phyloP scores from a whole-genome alignment of 305 asterid species.

The Solanum hybrid region DNA sequence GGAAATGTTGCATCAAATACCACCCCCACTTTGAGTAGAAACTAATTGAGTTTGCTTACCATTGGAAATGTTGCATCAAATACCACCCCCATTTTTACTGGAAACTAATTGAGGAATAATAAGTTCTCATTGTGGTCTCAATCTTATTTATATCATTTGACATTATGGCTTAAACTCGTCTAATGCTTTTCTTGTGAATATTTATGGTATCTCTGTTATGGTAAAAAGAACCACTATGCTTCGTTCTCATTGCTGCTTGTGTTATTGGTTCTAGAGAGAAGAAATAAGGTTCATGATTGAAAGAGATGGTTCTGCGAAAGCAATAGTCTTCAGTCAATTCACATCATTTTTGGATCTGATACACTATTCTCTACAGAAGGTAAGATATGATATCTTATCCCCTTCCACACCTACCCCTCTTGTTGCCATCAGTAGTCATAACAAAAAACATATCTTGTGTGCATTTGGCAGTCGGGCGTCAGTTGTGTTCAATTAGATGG shows the following conservation, averaged over 20 bases:
- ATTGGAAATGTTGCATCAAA: constrained; percentile 1
- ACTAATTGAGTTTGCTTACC: background rate
- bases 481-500: constrained; percentile 74
- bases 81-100: background rate
- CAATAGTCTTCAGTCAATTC: constrained; percentile 89
- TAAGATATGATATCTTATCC: constrained; percentile 9
- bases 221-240: background rate
- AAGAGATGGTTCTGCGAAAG: constrained; percentile 96
- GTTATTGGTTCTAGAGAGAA: constrained; percentile 56
- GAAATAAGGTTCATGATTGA: constrained; percentile 89
- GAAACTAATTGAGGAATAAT: background rate
- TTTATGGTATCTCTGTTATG: background rate
- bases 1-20: background rate
- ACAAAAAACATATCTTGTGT: background rate
- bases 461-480: constrained; percentile 61
- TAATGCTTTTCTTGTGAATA: background rate
- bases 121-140: background rate
- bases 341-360: constrained; percentile 92
- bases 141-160: background rate
- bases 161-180: background rate
- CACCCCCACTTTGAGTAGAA: background rate
- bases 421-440: background rate
- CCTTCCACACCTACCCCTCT: background rate
- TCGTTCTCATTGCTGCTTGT: constrained; percentile 6
- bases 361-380: constrained; percentile 74